A percentile compares a stretch with the other conserved stretches of the same genome.
Conservation (phyloP, 331 rosid genomes). For the Saraca asoca region DNA sequence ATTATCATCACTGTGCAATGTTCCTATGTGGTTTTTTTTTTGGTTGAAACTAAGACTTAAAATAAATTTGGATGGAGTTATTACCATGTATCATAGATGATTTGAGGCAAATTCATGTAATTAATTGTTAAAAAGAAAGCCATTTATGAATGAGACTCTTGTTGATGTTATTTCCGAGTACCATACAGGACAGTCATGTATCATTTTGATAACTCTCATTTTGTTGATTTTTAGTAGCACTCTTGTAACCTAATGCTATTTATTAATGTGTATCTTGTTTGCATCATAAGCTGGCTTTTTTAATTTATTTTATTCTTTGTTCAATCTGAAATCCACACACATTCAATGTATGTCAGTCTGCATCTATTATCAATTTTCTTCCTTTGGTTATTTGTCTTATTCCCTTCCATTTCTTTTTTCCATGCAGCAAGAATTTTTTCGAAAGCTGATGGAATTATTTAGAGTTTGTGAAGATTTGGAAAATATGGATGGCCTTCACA, state of each 20-base stretch:
- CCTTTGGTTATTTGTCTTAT: too few relatives aligned
- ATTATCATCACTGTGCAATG: neutral
- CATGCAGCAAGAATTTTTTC: conserved; percentile 79
- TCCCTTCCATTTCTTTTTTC: conserved; percentile 18
- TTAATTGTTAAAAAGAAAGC: neutral
- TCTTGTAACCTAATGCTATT: neutral
- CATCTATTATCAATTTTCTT: too few relatives aligned
- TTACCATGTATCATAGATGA: neutral
- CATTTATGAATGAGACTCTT: neutral
- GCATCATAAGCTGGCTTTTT: conserved; percentile 9
- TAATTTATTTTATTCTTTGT: neutral
- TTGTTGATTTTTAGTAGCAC: conserved; percentile 2
- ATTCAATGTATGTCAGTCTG: too few relatives aligned
- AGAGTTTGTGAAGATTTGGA: conserved; percentile 76
- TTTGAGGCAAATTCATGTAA: conserved; percentile 21
- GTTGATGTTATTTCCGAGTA: neutral
- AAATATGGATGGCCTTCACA: conserved; percentile 83
- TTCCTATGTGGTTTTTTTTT: neutral
- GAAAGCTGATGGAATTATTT: conserved; percentile 77
- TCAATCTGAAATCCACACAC: neutral
- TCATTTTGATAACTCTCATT: conserved; percentile 3
- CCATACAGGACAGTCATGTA: conserved; percentile 7
- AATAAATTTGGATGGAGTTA: conserved; percentile 7
- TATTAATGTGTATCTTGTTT: neutral
- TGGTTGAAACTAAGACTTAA: neutral